These are phyloP conservation scores for Phlebopus sp. DNA, from an alignment of 1,284 basidiomycete genomes.

Conservation along the genomic window DNA sequence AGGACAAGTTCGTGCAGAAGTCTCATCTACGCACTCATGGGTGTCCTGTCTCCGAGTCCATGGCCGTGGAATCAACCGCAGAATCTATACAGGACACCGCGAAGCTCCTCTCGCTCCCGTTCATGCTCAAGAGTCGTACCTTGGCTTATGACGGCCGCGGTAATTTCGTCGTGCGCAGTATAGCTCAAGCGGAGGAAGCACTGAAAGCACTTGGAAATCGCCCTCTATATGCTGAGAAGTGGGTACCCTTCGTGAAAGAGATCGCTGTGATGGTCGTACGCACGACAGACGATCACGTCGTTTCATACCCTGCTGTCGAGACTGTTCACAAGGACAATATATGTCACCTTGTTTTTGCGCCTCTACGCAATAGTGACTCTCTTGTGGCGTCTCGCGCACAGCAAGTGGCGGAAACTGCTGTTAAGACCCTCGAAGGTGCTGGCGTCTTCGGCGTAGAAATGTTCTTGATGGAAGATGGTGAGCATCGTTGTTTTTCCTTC, in stretches of 20 bases:
- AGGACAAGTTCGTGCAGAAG: slow-evolving; percentile 96
- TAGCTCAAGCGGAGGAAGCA: slow-evolving; percentile 58
- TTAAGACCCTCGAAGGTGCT: slow-evolving; percentile 82
- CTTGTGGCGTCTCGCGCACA: slow-evolving; percentile 64
- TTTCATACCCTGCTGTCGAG: slow-evolving; percentile 91
- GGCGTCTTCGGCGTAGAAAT: slow-evolving; percentile 98
- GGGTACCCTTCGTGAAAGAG: slow-evolving; percentile 88
- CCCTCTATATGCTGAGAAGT: slow-evolving; percentile 90
- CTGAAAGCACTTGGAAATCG: slow-evolving; percentile 65
- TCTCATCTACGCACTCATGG: slow-evolving; percentile 60
- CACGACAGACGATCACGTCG: slow-evolving; percentile 69
- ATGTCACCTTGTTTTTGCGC: slow-evolving; percentile 91
- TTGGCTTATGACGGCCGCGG: slow-evolving; percentile 96
- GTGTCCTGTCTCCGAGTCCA: slow-evolving; percentile 76
- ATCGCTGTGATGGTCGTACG: slow-evolving; percentile 98
- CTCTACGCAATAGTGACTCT: slow-evolving; percentile 63
- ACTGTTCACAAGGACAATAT: slow-evolving; percentile 95
- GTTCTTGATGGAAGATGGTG: slow-evolving; percentile 90
- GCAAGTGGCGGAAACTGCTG: slow-evolving; percentile 78
- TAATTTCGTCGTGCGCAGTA: slow-evolving; percentile 76
- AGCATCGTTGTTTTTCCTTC: slow-evolving; percentile 22
- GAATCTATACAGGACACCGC: slow-evolving; percentile 59
- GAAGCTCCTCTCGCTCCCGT: slow-evolving; percentile 71
- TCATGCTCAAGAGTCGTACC: slow-evolving; percentile 96
- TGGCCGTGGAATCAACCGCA: slow-evolving; percentile 53